phyloP scores from a whole-genome alignment of 2,329 filamentous ascomycete species.

The Trichoderma gracile region DNA sequence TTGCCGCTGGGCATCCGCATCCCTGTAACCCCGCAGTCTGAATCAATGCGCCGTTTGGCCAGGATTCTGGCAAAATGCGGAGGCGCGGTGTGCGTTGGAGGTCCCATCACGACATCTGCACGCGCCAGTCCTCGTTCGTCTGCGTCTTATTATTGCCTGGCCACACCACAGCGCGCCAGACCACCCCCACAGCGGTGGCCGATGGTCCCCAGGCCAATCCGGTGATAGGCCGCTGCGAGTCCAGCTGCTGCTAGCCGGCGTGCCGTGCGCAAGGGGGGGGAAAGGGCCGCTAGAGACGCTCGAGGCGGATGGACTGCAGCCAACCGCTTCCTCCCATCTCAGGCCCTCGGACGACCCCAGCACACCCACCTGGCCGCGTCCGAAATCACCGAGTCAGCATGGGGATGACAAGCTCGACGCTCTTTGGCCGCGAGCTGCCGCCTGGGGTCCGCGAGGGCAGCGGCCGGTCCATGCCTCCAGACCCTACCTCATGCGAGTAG shows the following conservation, averaged over 20 bases:
- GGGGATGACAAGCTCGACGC: conserved; percentile 64
- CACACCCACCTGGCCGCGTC: background rate
- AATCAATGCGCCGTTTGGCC: conserved; percentile 25
- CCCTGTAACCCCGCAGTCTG: conserved; percentile 35
- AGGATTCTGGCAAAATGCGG: conserved; percentile 18
- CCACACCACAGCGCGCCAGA: too few relatives aligned
- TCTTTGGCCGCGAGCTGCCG: conserved; percentile 59
- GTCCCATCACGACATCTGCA: conserved; percentile 20
- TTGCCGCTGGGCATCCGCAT: background rate
- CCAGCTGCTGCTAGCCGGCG: conserved; percentile 15
- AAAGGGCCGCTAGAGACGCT: conserved; percentile 2
- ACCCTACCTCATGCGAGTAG: conserved; percentile 36
- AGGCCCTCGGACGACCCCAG: background rate
- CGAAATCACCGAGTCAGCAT: conserved; percentile 51
- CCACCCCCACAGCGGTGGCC: conserved; percentile 20
- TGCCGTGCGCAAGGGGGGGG: conserved; percentile 16
- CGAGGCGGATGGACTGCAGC: conserved; percentile 1
- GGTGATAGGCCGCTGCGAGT: conserved; percentile 17
- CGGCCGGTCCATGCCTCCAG: conserved; percentile 52
- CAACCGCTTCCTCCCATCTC: background rate
- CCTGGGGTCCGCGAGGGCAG: conserved; percentile 57
- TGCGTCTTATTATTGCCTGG: background rate
- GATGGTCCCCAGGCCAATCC: background rate
- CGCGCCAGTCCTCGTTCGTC: background rate
- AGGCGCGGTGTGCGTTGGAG: conserved; percentile 22